Evolutionary conservation across 495 filamentous ascomycete genomes (phyloP), one percentile per base, ranked within the genome.

Genomic region (Xylaria grammica): DNA sequence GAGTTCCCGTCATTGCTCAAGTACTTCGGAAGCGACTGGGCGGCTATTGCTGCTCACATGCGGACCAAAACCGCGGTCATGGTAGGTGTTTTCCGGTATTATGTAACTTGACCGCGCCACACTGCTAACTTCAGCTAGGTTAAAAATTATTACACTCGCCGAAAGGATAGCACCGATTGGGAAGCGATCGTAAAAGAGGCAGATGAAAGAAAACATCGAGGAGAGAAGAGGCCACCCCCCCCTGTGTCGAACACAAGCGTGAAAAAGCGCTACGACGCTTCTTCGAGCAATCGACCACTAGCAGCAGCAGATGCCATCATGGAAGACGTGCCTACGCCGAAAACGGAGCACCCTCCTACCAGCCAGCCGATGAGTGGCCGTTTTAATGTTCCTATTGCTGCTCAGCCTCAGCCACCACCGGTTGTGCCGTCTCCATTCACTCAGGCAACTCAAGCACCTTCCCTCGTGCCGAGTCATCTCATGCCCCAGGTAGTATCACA

Each of bases 31-130:
- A 93, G 91, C 4, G 91, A 98, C 76, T 99, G 92, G 83, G 81
- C 82, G 59, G 85, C 86, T 7, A 97, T 99, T 73, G 92, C 95
- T 15, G 81, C 83, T 42, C 86, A 90, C 46, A 95, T 98, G 91
- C 90, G 89, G 63, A 90, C 94, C 0, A 98, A 98, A 77, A 97
- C 95, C 6, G 87, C 89, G 10, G 90, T 92, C 15, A 99, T 98
- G 95, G 96, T 96, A 84, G 71, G 84, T 49, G 62, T 24, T 29
- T 46, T 42, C n/a, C 40, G 19, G 22, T 34, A 45, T 13, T 40
- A 51, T 48, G 11, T 27, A 20, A 4, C 61, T 20, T 69, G 48
- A 51, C 63, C 30, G 57, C 20, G 29, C 34, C 29, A 60, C 53
- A 62, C 67, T 72, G 62, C 63, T 70, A 64, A 75, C 62, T 75